Evolutionary conservation across 192 early-diverging fungal genomes (phyloP).

Genomic region (Mortierella claussenii): DNA sequence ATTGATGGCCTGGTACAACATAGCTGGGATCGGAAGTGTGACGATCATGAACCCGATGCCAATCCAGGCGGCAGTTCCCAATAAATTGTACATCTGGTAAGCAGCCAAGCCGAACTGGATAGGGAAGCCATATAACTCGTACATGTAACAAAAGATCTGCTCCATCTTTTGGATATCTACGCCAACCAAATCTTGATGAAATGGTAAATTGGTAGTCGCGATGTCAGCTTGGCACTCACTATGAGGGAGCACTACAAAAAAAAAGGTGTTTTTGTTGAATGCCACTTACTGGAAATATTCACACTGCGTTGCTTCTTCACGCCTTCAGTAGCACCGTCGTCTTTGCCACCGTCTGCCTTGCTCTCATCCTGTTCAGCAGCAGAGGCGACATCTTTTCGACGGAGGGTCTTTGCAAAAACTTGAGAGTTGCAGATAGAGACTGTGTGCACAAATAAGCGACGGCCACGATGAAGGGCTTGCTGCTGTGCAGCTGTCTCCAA

Average conservation of each 20-base stretch:
- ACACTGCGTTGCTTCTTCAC: conserved; percentile 11
- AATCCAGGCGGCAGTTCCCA: conserved; percentile 83
- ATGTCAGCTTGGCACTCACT: no score
- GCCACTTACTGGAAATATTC: conserved; percentile 49
- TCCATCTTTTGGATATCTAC: conserved; percentile 44
- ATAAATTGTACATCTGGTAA: conserved; percentile 71
- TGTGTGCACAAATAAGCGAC: conserved; percentile 66
- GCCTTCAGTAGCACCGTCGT: conserved; percentile 2
- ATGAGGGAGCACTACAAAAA: no score
- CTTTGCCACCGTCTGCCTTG: conserved; percentile 27
- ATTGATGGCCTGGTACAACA: conserved; percentile 55
- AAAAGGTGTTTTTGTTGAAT: no score
- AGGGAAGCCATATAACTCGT: conserved; percentile 66
- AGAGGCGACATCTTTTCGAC: conserved; percentile 55
- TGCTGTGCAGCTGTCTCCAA: conserved; percentile 57
- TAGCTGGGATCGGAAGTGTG: conserved; percentile 66
- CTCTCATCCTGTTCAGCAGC: conserved; percentile 5
- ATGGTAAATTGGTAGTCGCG: no score
- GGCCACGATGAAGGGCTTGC: conserved; percentile 69
- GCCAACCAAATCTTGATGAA: conserved; percentile 46
- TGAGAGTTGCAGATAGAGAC: conserved; percentile 55
- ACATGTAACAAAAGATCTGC: conserved; percentile 16
- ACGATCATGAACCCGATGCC: conserved; percentile 76
- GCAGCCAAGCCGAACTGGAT: conserved; percentile 71
- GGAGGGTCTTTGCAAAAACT: conserved; percentile 60